Base-by-base conservation (phyloP, 1,139 yeast species). In the Hansenula anomala region DNA sequence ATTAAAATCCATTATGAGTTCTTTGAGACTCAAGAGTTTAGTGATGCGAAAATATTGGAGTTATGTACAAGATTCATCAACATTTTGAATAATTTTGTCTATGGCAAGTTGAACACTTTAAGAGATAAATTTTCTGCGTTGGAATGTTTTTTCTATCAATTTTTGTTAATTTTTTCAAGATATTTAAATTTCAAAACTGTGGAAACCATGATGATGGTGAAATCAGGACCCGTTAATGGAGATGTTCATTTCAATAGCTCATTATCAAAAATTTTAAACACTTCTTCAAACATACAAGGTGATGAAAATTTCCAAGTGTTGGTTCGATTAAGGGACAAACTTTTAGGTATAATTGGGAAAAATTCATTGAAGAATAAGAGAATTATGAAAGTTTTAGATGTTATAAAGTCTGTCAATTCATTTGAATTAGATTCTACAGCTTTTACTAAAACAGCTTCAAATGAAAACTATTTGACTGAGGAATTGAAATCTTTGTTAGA, bases 91-190 rank as follows among this genome's bases (percentile, higher is more conserved):
- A 23, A 19, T 6, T 29, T 16, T 16, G 22, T 36, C n/a, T 14
- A 31, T 27, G 27, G 37, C 15, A 29, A 40, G 16, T n/a, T 42
- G 3, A 35, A 42, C 12, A 24, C 23, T 26, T 13, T 44, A 12
- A 35, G 46, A 25, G 38, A 41, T 29, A 34, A 30, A 14, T 41
- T 43, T 19, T 34, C 46, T 3, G 17, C 38, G 0, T 23, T 45
- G 12, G 54, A 50, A 22, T 52, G 55, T 36, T 31, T 46, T 18
- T 14, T 45, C 12, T 48, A 46, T 32, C 56, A 49, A 27, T 44
- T 42, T 34, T 18, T 48, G 9, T 27, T 52, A 26, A 38, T 50
- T 8, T 50, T 47, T 26, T 28, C 49, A 27, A 50, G 41, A 38
- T 49, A 41, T 31, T 15, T 52, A 22, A 50, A 52, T 35, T 45